These are phyloP conservation scores for Dalbergia cultrata DNA, from an alignment of 306 rosid species.

Conservation along the genomic window DNA sequence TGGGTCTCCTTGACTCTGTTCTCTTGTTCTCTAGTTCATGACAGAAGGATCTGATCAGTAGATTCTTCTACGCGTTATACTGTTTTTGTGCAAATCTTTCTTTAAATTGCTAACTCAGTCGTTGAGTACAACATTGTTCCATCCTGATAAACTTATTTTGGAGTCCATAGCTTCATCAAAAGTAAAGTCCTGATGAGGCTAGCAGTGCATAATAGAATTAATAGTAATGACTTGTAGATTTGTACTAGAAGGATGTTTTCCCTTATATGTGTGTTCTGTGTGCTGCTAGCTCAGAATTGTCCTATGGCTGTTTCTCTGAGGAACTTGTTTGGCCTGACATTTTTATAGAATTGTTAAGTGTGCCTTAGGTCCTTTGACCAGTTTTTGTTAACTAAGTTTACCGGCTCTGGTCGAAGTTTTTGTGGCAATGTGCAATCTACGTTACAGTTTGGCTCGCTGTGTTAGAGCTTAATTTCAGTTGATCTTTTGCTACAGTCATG, in stretches of 20 bases:
- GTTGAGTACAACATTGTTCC: neutral
- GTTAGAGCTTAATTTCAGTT: conserved; percentile 21
- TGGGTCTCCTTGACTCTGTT: conserved; percentile 9
- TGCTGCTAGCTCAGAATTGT: neutral
- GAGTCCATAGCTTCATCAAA: neutral
- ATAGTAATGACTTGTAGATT: neutral
- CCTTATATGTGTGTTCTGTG: too few species aligned
- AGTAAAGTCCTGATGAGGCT: conserved; percentile 2
- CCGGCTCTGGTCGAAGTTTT: conserved; percentile 27
- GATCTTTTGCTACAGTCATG: conserved; percentile 68
- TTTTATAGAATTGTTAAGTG: conserved; percentile 15
- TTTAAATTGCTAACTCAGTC: conserved; percentile 7
- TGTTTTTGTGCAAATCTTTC: neutral
- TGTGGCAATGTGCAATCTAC: neutral
- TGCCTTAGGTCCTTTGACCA: conserved; percentile 10
- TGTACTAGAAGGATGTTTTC: neutral
- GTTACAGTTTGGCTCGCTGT: conserved; percentile 14
- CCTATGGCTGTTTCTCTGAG: conserved; percentile 2
- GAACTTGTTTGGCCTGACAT: neutral
- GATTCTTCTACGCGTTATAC: neutral
- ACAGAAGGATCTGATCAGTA: neutral
- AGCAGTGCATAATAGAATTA: neutral
- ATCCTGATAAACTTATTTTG: neutral
- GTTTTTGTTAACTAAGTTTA: neutral
- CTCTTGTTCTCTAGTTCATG: neutral